A percentile compares a stretch with the other conserved stretches of the same genome.
phyloP scores from a whole-genome alignment of 164 flowering plant genomes.

The Sedum album region DNA sequence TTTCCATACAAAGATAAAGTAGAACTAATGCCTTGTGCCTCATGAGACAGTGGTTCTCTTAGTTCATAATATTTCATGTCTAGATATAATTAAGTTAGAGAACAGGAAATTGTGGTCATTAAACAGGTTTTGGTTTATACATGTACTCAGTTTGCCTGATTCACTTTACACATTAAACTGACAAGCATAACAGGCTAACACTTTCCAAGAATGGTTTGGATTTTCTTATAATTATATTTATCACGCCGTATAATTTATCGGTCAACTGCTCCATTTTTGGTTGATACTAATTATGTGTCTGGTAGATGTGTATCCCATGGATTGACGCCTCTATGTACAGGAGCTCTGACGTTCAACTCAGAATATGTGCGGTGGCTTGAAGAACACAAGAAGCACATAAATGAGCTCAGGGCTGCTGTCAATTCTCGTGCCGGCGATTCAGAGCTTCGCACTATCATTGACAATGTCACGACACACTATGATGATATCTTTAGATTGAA shows the following conservation, averaged over 20 bases:
- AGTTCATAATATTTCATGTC: background rate
- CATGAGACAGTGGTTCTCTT: background rate
- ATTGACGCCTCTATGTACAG: background rate
- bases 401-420: conserved; percentile 13
- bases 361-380: conserved; percentile 11
- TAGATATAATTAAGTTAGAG: background rate
- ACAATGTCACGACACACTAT: conserved; percentile 9
- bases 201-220: too few species aligned
- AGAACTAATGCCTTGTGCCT: too few species aligned
- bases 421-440: conserved; percentile 10
- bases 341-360: conserved; percentile 6
- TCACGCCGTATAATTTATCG: background rate
- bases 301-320: background rate
- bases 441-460: conserved; percentile 10
- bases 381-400: conserved; percentile 10
- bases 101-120: background rate
- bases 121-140: background rate
- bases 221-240: background rate
- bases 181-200: background rate
- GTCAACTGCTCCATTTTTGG: background rate
- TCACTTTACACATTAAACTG: background rate
- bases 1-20: too few species aligned
- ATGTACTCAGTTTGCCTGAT: background rate
- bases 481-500: conserved; percentile 9
- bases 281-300: too few species aligned